A percentile compares a stretch with the other conserved stretches of the same genome.
These are phyloP conservation scores for Acorus gramineus DNA, from an alignment of 106 monocot genomes.

Conservation along the genomic window DNA sequence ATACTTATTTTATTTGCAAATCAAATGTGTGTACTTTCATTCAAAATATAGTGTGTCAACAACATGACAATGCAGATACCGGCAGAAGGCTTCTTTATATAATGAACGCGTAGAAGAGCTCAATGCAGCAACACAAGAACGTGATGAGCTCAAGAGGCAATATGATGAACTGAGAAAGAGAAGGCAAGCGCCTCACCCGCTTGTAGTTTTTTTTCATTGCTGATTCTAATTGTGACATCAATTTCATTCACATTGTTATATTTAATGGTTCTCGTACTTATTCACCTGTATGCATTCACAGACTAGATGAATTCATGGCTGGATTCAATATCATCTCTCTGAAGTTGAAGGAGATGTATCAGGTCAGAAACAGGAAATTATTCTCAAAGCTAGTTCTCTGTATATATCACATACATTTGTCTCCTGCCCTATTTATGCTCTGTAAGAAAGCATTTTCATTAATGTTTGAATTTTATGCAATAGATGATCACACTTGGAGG, in stretches of 20 bases:
- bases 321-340: slow-evolving; percentile 95
- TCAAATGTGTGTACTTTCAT: not conserved
- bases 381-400: no score
- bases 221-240: not conserved
- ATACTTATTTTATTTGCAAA: slow-evolving; percentile 8
- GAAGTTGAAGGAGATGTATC: slow-evolving; percentile 99
- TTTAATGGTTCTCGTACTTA: not conserved
- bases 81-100: slow-evolving; percentile 46
- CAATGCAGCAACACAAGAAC: slow-evolving; percentile 69
- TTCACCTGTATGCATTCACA: slow-evolving; percentile 14
- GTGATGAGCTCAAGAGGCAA: slow-evolving; percentile 83
- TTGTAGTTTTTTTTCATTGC: not conserved
- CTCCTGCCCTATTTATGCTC: not conserved
- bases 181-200: slow-evolving; percentile 25
- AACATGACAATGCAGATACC: slow-evolving; percentile 40
- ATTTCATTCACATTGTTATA: no score
- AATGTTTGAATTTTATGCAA: not conserved
- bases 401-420: no score
- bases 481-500: slow-evolving; percentile 99
- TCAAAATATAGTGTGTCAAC: no score
- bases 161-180: slow-evolving; percentile 90
- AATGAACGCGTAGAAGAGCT: slow-evolving; percentile 81
- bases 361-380: slow-evolving; percentile 31
- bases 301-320: slow-evolving; percentile 96
- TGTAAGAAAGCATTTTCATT: not conserved